Base-by-base conservation (phyloP, 768 basidiomycete genomes). In the Tylopilus intermedius region DNA sequence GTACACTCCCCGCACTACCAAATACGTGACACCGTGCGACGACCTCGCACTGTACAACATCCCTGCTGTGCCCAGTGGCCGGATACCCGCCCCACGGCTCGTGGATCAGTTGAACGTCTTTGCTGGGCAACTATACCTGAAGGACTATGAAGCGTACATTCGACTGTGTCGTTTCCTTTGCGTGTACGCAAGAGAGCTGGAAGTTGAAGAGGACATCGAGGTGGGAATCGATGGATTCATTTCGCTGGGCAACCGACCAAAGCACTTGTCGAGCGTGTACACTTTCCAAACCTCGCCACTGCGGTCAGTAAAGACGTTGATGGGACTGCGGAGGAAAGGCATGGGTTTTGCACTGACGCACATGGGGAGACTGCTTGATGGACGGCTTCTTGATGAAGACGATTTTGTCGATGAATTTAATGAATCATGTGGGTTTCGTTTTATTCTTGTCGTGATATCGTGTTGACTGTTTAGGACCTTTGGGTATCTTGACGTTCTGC, bases 341-440 rank as follows among this genome's bases (percentile, higher is more conserved):
- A 24, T 24, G 24, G 24, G 24, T 24, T 24, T 68, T 55, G 43
- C 56, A 14, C 47, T 44, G 35, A 78, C 76, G 4, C 75, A 78
- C 53, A 58, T 77, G 58, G 76, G 77, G 2, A 70, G 71, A 42
- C 61, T 77, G 27, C 39, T 78, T 21, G 55, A 66, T 41, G 67
- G 61, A 27, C 60, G 60, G 26, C 22, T 50, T 1, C 55, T 74
- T 41, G 55, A 49, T 0, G 45, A 56, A 49, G 50, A 10, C 0
- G 58, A 59, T 38, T 60, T 58, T 15, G 51, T 58, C 45, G 21
- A 14, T 15, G n/a, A 15, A 15, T n/a, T 24, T 4, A 24, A n/a
- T n/a, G n/a, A n/a, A n/a, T n/a, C n/a, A n/a, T 24, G 24, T 24
- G 24, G 24, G 24, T 24, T 24, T 24, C 24, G 24, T 2, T 24